phyloP scores from a whole-genome alignment of 2,329 filamentous ascomycete genomes.

The Pseudopithomyces maydicus region DNA sequence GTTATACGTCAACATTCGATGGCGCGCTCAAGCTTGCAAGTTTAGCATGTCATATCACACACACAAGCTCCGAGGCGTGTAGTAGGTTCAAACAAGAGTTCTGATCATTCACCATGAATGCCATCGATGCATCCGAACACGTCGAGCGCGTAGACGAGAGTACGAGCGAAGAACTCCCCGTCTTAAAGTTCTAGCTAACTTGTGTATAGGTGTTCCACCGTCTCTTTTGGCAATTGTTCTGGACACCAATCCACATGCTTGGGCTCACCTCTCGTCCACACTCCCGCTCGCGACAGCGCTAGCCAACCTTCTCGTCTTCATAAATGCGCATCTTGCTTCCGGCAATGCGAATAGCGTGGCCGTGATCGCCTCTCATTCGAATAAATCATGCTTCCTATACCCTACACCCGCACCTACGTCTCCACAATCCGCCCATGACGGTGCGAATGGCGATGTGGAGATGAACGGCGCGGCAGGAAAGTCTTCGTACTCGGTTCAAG shows the following conservation, averaged over 20 bases:
- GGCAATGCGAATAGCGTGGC: constrained; percentile 93
- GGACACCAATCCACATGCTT: constrained; percentile 95
- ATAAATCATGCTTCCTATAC: constrained; percentile 88
- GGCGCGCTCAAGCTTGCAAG: neutral
- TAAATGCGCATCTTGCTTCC: constrained; percentile 94
- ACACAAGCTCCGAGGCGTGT: neutral
- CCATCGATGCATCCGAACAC: constrained; percentile 64
- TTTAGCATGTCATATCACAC: neutral
- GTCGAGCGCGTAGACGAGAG: constrained; percentile 45
- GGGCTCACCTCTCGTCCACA: constrained; percentile 75
- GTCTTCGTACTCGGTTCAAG: constrained; percentile 31
- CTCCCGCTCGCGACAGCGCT: constrained; percentile 84
- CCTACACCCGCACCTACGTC: constrained; percentile 57
- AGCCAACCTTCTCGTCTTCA: constrained; percentile 89
- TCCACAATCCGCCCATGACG: constrained; percentile 19
- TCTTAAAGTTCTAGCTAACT: constrained; percentile 11
- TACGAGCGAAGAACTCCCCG: constrained; percentile 11
- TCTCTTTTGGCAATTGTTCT: constrained; percentile 89
- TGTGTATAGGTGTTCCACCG: constrained; percentile 62
- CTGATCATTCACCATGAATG: constrained; percentile 58
- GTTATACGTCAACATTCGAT: neutral
- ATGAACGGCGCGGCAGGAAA: constrained; percentile 30
- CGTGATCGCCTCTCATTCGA: constrained; percentile 85
- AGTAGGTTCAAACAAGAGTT: neutral
- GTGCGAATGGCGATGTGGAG: constrained; percentile 30